These are phyloP conservation scores for Grammothele lineata DNA, from an alignment of 768 basidiomycete species.

Conservation along the genomic window DNA sequence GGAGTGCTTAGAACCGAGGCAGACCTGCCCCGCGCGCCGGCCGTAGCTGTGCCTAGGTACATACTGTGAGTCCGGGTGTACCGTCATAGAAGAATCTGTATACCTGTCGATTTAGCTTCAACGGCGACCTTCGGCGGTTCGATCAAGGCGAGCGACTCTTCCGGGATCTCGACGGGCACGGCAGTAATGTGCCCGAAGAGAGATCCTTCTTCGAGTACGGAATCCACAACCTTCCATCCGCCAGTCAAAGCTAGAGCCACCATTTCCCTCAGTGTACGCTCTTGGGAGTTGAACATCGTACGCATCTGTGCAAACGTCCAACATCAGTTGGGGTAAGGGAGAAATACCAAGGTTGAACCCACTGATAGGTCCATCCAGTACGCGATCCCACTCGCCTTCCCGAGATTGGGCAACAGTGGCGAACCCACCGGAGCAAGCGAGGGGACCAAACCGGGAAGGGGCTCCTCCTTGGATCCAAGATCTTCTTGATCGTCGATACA, in stretches of 20 bases:
- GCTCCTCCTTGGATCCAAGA: slow-evolving; percentile 29
- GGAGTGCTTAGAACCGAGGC: slow-evolving; percentile 5
- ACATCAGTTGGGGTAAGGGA: slow-evolving; percentile 29
- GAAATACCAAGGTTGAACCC: slow-evolving; percentile 14
- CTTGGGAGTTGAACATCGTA: slow-evolving; percentile 61
- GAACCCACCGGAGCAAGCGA: slow-evolving; percentile 50
- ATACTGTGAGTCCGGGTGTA: too few relatives aligned
- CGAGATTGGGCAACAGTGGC: slow-evolving; percentile 69
- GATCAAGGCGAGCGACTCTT: slow-evolving; percentile 13
- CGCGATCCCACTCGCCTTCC: slow-evolving; percentile 63
- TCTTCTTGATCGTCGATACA: slow-evolving; percentile 47
- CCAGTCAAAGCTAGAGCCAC: slow-evolving; percentile 50
- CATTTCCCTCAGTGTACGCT: slow-evolving; percentile 64
- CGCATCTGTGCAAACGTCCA: slow-evolving; percentile 67
- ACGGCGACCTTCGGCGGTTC: neutral
- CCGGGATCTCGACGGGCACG: slow-evolving; percentile 52
- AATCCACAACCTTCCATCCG: slow-evolving; percentile 66
- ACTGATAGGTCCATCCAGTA: slow-evolving; percentile 73
- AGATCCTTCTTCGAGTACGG: slow-evolving; percentile 57
- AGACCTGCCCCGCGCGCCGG: slow-evolving; percentile 1
- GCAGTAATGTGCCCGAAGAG: slow-evolving; percentile 72
- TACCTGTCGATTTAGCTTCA: neutral
- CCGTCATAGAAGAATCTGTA: too few relatives aligned
- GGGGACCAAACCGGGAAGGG: slow-evolving; percentile 38
- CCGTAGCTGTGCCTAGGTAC: too few relatives aligned